phyloP scores from a whole-genome alignment of 2,329 filamentous ascomycete species.

The Sporothrix humicola region DNA sequence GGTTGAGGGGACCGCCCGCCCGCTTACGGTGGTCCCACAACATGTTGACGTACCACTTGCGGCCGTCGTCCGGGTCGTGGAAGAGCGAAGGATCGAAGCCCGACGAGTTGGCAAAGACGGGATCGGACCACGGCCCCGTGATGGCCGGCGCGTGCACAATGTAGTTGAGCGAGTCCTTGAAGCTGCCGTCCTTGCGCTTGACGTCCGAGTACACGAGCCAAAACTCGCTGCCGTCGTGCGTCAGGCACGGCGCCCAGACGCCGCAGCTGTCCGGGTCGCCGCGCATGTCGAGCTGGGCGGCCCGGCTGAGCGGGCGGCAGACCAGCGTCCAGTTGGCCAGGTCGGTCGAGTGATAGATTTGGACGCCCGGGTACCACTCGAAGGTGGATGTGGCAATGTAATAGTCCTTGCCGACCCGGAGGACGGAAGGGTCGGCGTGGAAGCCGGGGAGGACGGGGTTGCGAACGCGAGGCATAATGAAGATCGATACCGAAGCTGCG shows the following conservation, averaged over 20 bases:
- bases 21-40: constrained; percentile 59
- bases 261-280: constrained; percentile 65
- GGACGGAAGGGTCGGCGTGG: constrained; percentile 58
- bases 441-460: constrained; percentile 64
- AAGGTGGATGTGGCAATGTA: constrained; percentile 61
- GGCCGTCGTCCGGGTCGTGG: constrained; percentile 59
- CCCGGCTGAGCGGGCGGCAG: constrained; percentile 50
- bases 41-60: constrained; percentile 65
- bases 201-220: constrained; percentile 71
- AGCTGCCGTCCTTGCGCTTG: constrained; percentile 69
- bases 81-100: constrained; percentile 65
- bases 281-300: constrained; percentile 54
- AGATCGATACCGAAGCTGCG: background rate
- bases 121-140: constrained; percentile 67
- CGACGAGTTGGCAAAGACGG: constrained; percentile 60
- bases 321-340: constrained; percentile 55
- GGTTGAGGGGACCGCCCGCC: constrained; percentile 41
- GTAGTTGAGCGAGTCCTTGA: constrained; percentile 52
- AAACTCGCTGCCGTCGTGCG: constrained; percentile 64
- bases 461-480: constrained; percentile 37
- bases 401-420: constrained; percentile 45
- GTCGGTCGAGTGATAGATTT: constrained; percentile 59
- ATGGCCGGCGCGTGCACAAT: constrained; percentile 61
- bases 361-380: constrained; percentile 58
- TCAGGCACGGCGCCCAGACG: constrained; percentile 69